Conservation (phyloP, 2,329 filamentous ascomycete genomes). For the Lasiodiplodia citricola region DNA sequence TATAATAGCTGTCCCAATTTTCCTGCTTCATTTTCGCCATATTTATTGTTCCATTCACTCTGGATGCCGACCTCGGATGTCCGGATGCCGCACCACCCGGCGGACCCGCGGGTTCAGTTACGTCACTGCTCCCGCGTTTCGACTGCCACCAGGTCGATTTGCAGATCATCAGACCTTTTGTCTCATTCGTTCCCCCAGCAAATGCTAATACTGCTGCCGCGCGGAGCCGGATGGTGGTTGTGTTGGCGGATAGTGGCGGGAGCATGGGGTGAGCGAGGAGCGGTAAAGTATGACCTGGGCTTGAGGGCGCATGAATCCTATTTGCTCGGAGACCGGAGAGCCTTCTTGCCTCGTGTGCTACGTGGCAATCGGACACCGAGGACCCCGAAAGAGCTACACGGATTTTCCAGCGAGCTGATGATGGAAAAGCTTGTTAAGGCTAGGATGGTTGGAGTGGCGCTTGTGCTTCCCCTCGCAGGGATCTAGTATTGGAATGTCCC, state of each 20-base stretch:
- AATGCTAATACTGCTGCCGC: neutral
- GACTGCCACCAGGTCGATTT: neutral
- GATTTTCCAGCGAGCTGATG: neutral
- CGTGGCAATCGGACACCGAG: neutral
- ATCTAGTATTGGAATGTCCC: no score
- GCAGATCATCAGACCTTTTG: conserved; percentile 2
- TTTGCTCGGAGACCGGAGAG: neutral
- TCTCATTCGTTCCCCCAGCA: neutral
- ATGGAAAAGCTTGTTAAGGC: neutral
- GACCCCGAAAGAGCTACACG: no score
- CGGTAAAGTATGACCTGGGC: neutral
- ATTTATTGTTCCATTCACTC: neutral
- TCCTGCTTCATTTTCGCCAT: neutral
- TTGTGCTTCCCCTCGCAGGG: no score
- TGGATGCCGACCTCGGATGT: neutral
- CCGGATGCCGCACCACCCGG: neutral
- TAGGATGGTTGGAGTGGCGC: no score
- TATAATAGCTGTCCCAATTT: neutral
- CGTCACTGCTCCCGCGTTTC: neutral
- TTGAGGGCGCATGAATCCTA: neutral
- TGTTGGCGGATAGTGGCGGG: neutral
- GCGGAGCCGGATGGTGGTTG: neutral
- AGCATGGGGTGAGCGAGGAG: neutral
- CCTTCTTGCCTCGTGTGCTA: neutral
- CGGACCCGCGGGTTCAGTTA: neutral